A percentile compares a stretch with the other conserved stretches of the same genome.
Conservation (phyloP, 2,329 filamentous ascomycete genomes). For the Byssoonygena ceratinophila region DNA sequence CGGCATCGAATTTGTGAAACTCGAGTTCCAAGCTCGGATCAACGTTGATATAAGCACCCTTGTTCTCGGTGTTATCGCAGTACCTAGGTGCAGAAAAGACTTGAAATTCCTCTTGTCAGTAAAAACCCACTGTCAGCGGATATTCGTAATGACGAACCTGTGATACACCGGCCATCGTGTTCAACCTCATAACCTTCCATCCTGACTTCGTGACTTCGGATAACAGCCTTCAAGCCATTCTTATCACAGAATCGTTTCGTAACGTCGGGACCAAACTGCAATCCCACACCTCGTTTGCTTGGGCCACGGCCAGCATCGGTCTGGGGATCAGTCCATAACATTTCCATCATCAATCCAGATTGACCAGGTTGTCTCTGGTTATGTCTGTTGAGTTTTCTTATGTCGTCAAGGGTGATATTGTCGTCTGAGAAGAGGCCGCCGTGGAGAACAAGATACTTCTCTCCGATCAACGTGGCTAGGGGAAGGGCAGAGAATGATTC, state of each 20-base stretch:
- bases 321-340: slow-evolving; percentile 98
- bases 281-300: slow-evolving; percentile 89
- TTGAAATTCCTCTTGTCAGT: slow-evolving; percentile 22
- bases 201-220: slow-evolving; percentile 92
- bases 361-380: slow-evolving; percentile 88
- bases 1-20: slow-evolving; percentile 89
- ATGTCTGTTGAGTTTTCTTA: slow-evolving; percentile 83
- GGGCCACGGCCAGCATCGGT: slow-evolving; percentile 73
- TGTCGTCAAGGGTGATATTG: slow-evolving; percentile 81
- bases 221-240: slow-evolving; percentile 88
- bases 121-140: background rate
- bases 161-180: slow-evolving; percentile 91
- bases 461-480: slow-evolving; percentile 79
- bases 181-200: slow-evolving; percentile 99
- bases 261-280: slow-evolving; percentile 94
- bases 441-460: slow-evolving; percentile 84
- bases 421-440: slow-evolving; percentile 93
- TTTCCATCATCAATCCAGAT: slow-evolving; percentile 97
- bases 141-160: slow-evolving; percentile 46
- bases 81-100: slow-evolving; percentile 97
- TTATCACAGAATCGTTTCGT: slow-evolving; percentile 95
- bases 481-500: slow-evolving; percentile 94
- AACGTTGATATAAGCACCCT: slow-evolving; percentile 96
- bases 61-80: slow-evolving; percentile 96
- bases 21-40: slow-evolving; percentile 81